Conservation (phyloP, 208 protist species). For the Leishmania braziliensis region DNA sequence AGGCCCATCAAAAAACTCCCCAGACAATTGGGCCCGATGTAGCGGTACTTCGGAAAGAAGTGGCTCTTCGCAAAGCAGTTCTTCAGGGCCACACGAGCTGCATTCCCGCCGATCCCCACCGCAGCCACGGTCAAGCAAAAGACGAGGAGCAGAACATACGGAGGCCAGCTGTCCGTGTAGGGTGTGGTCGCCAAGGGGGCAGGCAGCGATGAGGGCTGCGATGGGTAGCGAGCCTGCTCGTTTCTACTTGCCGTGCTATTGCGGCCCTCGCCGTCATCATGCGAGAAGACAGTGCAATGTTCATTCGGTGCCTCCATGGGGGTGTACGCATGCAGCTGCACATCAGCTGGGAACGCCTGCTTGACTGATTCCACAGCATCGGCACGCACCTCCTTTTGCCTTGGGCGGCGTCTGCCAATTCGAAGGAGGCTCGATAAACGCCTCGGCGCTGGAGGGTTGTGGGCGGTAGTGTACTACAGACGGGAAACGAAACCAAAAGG, state of each 20-base stretch:
- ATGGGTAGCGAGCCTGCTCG: neutral
- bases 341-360: neutral
- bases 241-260: neutral
- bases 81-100: conserved; percentile 41
- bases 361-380: neutral
- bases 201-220: neutral
- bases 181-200: neutral
- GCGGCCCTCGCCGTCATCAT: neutral
- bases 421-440: neutral
- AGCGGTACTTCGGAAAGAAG: conserved; percentile 48
- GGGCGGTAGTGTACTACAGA: neutral
- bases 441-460: neutral
- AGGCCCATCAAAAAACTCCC: conserved; percentile 57
- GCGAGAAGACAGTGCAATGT: neutral
- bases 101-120: conserved; percentile 58
- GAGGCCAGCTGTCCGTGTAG: conserved; percentile 18
- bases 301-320: neutral
- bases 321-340: neutral
- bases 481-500: neutral
- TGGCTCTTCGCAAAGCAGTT: conserved; percentile 13
- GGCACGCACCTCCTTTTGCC: neutral
- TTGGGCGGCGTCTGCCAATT: neutral
- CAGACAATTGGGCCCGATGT: conserved; percentile 47
- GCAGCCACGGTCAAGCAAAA: conserved; percentile 44
- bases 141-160: conserved; percentile 16